Percentiles rank a stretch among this genome's conserved stretches.
Evolutionary conservation across 208 protist genomes (phyloP).

Genomic region (Novymonas esmeraldas): DNA sequence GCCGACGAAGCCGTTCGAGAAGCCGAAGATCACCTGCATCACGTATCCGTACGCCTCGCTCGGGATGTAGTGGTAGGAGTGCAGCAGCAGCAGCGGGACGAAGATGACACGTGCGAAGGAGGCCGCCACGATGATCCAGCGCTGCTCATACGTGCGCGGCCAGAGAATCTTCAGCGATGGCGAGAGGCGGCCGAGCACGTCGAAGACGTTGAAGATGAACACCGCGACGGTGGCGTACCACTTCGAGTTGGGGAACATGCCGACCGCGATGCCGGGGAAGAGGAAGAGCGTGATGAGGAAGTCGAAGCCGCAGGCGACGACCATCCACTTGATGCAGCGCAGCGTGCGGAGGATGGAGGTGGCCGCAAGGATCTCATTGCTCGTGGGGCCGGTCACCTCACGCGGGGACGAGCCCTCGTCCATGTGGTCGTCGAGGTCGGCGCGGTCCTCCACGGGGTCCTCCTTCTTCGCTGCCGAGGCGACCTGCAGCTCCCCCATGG

Average conservation of each 20-base stretch:
- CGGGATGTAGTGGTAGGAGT: slow-evolving; percentile 63
- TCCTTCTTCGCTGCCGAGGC: neutral
- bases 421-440: slow-evolving; percentile 1
- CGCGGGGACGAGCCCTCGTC: neutral
- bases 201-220: slow-evolving; percentile 65
- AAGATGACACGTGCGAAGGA: slow-evolving; percentile 53
- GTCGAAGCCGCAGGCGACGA: slow-evolving; percentile 38
- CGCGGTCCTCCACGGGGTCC: slow-evolving; percentile 6
- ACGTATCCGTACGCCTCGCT: slow-evolving; percentile 48
- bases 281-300: slow-evolving; percentile 69
- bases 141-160: slow-evolving; percentile 34
- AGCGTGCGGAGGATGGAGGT: slow-evolving; percentile 29
- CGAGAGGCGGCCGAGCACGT: slow-evolving; percentile 50
- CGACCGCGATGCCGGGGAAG: slow-evolving; percentile 53
- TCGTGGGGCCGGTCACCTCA: slow-evolving; percentile 13
- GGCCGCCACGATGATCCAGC: slow-evolving; percentile 41
- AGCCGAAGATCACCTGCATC: slow-evolving; percentile 55
- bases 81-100: slow-evolving; percentile 56
- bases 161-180: slow-evolving; percentile 46
- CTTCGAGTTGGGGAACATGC: slow-evolving; percentile 46
- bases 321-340: slow-evolving; percentile 38
- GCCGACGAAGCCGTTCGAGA: slow-evolving; percentile 62
- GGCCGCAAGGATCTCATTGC: slow-evolving; percentile 18
- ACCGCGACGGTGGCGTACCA: slow-evolving; percentile 65
- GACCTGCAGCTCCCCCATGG: neutral